Evolutionary conservation across 352 stramenopile genomes (phyloP), one percentile per base, ranked within the genome.

Genomic region (Halophytophthora batemanensis): DNA sequence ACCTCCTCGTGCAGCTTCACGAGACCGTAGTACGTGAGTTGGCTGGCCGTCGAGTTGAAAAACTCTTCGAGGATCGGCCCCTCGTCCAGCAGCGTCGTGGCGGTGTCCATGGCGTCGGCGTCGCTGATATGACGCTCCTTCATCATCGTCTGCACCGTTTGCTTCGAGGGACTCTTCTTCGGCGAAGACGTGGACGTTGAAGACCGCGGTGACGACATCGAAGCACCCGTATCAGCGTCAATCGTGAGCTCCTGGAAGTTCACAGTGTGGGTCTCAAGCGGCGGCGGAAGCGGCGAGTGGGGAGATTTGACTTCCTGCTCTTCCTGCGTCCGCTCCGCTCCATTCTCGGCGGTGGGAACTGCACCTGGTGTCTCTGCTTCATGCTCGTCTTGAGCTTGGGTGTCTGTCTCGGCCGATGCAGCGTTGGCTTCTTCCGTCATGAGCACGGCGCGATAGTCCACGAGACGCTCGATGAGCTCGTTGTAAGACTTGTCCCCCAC

Each of bases 401-500:
- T 15, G n/a, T n/a, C 14, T 22, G 33, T 11, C 21, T 33, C 22
- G 35, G 29, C 43, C 44, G 62, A 14, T 40, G 59, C 31, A 29
- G 63, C 41, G 41, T 54, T 53, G 10, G 50, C 50, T 37, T 70
- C 64, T 50, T 83, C 86, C 14, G 65, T 90, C 74, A 83, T 76
- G 33, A 77, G 71, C 40, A 92, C 64, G 21, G 67, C 79, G 21
- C 82, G 82, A 50, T 90, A 92, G 56, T 97, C 71, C 34, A 99
- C 93, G 4, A 99, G 66, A 2, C 79, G 76, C 60, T 99, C 95
- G 40, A 99, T 87, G 22, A 99, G 72, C 52, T 99, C 91, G 74
- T 99, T 99, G 77, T 99, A 99, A 39, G 88, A 98, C 59, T 96
- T 96, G 50, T 84, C 82, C 29, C 81, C 77, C 46, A 98, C 70